Conservation (phyloP, 371 early-diverging fungal genomes). For the Zancudomyces culisetae region DNA sequence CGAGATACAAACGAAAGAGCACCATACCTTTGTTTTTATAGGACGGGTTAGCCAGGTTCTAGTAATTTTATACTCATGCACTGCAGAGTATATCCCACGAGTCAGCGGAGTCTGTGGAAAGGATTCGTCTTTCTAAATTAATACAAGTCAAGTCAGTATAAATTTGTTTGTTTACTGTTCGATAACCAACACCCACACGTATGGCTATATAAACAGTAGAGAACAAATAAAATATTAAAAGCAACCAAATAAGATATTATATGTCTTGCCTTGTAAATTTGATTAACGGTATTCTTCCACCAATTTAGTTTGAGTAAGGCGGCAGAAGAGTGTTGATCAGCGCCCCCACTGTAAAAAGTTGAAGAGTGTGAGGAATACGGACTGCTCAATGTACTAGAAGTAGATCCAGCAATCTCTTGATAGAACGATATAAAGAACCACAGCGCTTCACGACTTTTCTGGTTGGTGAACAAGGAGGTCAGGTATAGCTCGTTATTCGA, state of each 20-base stretch:
- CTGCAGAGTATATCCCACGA: slow-evolving; percentile 13
- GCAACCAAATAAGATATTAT: no score
- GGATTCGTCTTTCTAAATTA: no score
- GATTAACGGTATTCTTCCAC: slow-evolving; percentile 61
- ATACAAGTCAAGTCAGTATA: no score
- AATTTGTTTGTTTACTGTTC: no score
- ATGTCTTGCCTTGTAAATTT: slow-evolving; percentile 34
- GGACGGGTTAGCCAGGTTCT: slow-evolving; percentile 19
- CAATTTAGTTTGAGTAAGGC: slow-evolving; percentile 66
- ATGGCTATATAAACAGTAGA: no score
- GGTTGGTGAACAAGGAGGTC: slow-evolving; percentile 50
- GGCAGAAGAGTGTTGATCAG: slow-evolving; percentile 39
- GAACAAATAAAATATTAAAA: no score
- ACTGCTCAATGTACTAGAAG: no score
- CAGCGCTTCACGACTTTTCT: slow-evolving; percentile 32
- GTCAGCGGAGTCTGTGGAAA: slow-evolving; percentile 17
- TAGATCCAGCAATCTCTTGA: slow-evolving; percentile 63
- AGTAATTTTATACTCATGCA: slow-evolving; percentile 14
- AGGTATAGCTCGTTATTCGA: slow-evolving; percentile 63
- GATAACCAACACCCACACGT: no score
- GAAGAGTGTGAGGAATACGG: no score
- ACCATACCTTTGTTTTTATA: slow-evolving; percentile 2
- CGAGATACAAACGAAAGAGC: neutral
- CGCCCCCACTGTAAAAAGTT: no score
- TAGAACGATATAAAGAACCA: slow-evolving; percentile 76